phyloP scores from a whole-genome alignment of 371 early-diverging fungal genomes.

The Mortierella sp. region DNA sequence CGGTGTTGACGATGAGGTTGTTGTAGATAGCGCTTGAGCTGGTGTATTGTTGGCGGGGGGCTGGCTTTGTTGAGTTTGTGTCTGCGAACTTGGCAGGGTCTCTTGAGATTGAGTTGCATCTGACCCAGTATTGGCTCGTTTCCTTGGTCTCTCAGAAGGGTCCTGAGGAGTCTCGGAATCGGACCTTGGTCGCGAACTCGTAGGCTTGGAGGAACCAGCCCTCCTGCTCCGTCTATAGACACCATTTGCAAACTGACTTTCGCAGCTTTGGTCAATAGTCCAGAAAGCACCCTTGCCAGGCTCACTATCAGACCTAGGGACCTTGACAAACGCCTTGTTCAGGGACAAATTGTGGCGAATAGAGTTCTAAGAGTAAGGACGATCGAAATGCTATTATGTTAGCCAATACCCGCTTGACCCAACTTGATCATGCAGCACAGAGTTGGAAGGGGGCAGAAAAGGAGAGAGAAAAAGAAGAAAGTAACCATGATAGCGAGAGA shows the following conservation, averaged over 20 bases:
- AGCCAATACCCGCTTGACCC: too few species aligned
- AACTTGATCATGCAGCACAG: too few species aligned
- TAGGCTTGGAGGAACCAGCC: slow-evolving; percentile 36
- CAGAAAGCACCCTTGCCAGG: slow-evolving; percentile 97
- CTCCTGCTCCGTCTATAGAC: slow-evolving; percentile 63
- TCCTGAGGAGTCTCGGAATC: slow-evolving; percentile 30
- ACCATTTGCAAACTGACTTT: slow-evolving; percentile 60
- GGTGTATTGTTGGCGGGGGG: too few species aligned
- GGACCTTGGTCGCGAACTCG: slow-evolving; percentile 10
- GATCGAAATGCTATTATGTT: slow-evolving; percentile 45
- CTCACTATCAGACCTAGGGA: slow-evolving; percentile 85
- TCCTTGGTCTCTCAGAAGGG: slow-evolving; percentile 31
- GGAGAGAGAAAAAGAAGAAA: too few species aligned
- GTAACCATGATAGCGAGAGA: too few species aligned
- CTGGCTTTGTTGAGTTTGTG: too few species aligned
- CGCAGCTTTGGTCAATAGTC: slow-evolving; percentile 61
- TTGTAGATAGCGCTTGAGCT: not conserved
- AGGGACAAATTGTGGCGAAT: slow-evolving; percentile 97
- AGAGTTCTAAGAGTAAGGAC: slow-evolving; percentile 79
- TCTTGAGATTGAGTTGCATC: slow-evolving; percentile 2
- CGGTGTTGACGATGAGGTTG: not conserved
- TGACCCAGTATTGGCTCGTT: slow-evolving; percentile 33
- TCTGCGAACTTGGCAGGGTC: too few species aligned
- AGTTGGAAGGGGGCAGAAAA: too few species aligned
- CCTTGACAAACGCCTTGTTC: slow-evolving; percentile 93